Conservation (phyloP, 192 early-diverging fungal genomes). For the Linnemannia exigua region DNA sequence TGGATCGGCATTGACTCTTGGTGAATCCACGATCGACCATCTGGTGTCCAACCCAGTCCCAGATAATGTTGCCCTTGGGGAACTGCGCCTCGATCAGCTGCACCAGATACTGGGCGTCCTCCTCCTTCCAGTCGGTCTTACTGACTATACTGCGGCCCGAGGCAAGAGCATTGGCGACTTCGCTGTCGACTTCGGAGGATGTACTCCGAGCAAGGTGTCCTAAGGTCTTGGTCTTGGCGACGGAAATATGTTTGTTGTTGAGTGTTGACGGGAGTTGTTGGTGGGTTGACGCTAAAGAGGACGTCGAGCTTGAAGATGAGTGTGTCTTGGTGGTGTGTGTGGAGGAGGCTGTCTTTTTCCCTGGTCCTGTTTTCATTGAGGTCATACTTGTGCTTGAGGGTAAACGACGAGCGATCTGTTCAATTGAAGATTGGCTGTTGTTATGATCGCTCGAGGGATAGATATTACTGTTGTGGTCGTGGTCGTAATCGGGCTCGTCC, state of each 20-base stretch:
- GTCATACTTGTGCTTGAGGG: background rate
- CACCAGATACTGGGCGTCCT: conserved; percentile 44
- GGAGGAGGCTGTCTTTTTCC: background rate
- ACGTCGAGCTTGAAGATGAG: conserved; percentile 39
- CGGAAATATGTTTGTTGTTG: conserved; percentile 31
- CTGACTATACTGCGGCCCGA: conserved; percentile 53
- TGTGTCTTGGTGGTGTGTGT: conserved; percentile 16
- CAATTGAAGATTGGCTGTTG: conserved; percentile 1
- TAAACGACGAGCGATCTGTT: conserved; percentile 32
- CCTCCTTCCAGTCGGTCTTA: conserved; percentile 58
- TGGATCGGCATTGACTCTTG: conserved; percentile 55
- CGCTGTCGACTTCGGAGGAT: conserved; percentile 51
- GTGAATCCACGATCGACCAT: conserved; percentile 45
- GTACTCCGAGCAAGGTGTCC: conserved; percentile 50
- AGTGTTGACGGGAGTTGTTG: conserved; percentile 9
- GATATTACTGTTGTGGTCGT: conserved; percentile 1
- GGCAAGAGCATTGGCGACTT: conserved; percentile 47
- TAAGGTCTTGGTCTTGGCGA: conserved; percentile 44
- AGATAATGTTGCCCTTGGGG: conserved; percentile 57
- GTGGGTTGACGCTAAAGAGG: conserved; percentile 22
- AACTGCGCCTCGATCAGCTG: conserved; percentile 52
- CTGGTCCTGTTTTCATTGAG: background rate
- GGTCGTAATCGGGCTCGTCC: conserved; percentile 7
- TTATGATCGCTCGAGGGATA: background rate
- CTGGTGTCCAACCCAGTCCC: conserved; percentile 58